phyloP scores from a whole-genome alignment of 768 basidiomycete genomes.

The Boletus insuetus region DNA sequence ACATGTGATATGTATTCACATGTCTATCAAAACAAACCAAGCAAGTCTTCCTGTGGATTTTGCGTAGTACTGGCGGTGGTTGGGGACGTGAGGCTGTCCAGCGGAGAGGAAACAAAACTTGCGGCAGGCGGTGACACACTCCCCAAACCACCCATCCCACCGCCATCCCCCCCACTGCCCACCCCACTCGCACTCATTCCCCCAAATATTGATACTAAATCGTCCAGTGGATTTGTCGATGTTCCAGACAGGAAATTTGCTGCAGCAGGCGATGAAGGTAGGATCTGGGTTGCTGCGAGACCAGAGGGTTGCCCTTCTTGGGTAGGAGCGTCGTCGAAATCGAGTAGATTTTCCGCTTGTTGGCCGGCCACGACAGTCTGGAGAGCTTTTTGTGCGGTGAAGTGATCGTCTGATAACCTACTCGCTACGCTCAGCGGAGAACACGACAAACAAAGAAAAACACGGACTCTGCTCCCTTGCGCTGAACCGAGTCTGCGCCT shows the following conservation, averaged over 20 bases:
- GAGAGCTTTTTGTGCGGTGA: constrained; percentile 78
- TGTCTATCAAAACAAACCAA: constrained; percentile 49
- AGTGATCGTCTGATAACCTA: constrained; percentile 66
- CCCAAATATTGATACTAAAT: constrained; percentile 91
- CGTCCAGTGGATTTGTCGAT: constrained; percentile 87
- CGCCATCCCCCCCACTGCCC: constrained; percentile 9
- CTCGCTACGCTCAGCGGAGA: neutral
- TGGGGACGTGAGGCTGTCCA: constrained; percentile 23
- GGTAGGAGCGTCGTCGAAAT: constrained; percentile 77
- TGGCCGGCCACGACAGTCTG: constrained; percentile 87
- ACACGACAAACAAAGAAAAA: neutral
- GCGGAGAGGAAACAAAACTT: constrained; percentile 6
- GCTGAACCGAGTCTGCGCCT: constrained; percentile 74
- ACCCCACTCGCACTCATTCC: constrained; percentile 35
- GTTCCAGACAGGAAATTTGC: constrained; percentile 74
- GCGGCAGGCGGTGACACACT: constrained; percentile 8
- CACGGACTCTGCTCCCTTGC: constrained; percentile 59
- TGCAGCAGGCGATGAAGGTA: constrained; percentile 69
- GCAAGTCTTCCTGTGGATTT: constrained; percentile 47
- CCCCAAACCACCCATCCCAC: constrained; percentile 18
- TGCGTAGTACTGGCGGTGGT: constrained; percentile 20
- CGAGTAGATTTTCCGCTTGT: constrained; percentile 91
- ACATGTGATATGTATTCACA: neutral
- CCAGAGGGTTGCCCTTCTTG: constrained; percentile 63
- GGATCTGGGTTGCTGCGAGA: constrained; percentile 72